Evolutionary conservation across 192 early-diverging fungal genomes (phyloP).

Genomic region (Linderina pennispora): DNA sequence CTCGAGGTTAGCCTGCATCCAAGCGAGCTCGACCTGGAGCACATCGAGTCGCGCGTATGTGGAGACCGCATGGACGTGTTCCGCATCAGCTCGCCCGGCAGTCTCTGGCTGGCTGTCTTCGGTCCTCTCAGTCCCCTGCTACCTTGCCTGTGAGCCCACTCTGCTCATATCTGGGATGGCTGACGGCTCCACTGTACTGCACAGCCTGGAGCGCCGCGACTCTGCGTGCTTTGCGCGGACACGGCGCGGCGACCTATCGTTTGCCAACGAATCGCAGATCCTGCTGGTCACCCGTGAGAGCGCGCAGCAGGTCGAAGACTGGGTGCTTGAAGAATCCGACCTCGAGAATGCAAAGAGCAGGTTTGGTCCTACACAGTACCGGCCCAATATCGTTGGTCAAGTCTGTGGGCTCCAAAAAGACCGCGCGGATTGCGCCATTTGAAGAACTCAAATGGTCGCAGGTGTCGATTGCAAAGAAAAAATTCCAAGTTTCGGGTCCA

Average conservation of each 20-base stretch:
- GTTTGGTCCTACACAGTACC: conserved; percentile 48
- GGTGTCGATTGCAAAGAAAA: not conserved
- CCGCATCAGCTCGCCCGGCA: conserved; percentile 14
- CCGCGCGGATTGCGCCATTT: conserved; percentile 41
- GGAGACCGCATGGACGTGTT: conserved; percentile 12
- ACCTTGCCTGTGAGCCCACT: conserved; percentile 40
- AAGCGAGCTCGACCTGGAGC: conserved; percentile 15
- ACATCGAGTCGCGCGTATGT: conserved; percentile 21
- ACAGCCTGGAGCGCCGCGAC: not conserved
- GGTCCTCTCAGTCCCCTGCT: conserved; percentile 42
- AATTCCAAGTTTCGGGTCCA: conserved; percentile 46
- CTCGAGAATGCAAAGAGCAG: not conserved
- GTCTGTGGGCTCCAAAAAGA: conserved; percentile 43
- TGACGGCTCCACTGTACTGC: not conserved
- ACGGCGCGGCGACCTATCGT: conserved; percentile 25
- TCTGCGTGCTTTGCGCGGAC: not conserved
- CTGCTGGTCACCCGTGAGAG: conserved; percentile 59
- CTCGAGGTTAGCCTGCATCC: conserved; percentile 27
- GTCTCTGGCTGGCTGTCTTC: conserved; percentile 46
- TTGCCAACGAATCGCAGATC: conserved; percentile 72
- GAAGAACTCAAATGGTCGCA: conserved; percentile 60
- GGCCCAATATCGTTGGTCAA: conserved; percentile 66
- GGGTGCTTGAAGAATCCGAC: conserved; percentile 39
- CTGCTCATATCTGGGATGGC: conserved; percentile 3
- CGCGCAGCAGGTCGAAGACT: conserved; percentile 47